Evolutionary conservation across 2,329 filamentous ascomycete genomes (phyloP).

Genomic region (Graphiopsis chlorocephala): DNA sequence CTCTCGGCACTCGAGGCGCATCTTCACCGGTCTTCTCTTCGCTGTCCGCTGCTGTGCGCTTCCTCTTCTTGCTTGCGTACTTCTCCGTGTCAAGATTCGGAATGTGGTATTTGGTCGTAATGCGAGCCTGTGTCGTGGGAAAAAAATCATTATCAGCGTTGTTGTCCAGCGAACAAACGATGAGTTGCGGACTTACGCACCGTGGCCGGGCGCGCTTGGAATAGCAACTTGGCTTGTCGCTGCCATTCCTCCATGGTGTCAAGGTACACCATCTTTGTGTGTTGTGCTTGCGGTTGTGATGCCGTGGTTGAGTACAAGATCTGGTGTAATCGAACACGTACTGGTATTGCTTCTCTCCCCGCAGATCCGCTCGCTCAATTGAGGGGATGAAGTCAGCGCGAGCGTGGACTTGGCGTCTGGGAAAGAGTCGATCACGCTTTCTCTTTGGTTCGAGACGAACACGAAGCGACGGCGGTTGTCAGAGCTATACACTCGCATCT

Average conservation of each 20-base stretch:
- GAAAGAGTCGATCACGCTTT: conserved; percentile 10
- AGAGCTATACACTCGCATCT: background rate
- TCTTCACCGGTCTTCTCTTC: conserved; percentile 30
- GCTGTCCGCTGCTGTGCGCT: conserved; percentile 24
- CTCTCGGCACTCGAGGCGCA: conserved; percentile 55
- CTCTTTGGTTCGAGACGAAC: conserved; percentile 2
- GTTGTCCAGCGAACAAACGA: background rate
- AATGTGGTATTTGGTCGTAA: conserved; percentile 90
- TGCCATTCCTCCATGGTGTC: conserved; percentile 87
- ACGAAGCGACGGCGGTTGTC: background rate
- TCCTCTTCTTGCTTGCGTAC: conserved; percentile 30
- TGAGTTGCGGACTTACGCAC: conserved; percentile 52
- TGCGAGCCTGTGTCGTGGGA: conserved; percentile 65
- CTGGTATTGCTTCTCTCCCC: background rate
- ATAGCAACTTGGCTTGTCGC: conserved; percentile 76
- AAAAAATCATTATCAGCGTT: background rate
- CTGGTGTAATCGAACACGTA: background rate
- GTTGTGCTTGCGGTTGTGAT: conserved; percentile 9
- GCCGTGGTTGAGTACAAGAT: background rate
- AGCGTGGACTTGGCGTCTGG: conserved; percentile 8
- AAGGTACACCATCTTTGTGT: conserved; percentile 68
- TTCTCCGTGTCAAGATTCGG: conserved; percentile 32
- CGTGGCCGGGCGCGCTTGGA: conserved; percentile 80
- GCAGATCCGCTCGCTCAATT: background rate
- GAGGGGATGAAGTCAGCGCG: conserved; percentile 4